phyloP scores from a whole-genome alignment of 108 stramenopile species.

The Cyclotella kingstonii region DNA sequence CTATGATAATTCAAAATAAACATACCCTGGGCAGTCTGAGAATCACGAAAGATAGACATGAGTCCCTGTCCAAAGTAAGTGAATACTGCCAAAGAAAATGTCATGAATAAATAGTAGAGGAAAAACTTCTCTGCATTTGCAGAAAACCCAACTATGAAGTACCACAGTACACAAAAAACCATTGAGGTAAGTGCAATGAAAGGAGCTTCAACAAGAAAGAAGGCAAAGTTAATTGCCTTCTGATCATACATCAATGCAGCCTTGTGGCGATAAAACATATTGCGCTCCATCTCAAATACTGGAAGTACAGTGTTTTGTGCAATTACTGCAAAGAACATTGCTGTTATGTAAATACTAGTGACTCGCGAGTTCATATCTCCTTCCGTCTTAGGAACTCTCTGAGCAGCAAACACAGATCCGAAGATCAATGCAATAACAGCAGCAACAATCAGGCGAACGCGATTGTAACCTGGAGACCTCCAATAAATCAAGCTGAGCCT shows the following conservation, averaged over 20 bases:
- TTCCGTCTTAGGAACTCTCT: constrained; percentile 48
- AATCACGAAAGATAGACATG: constrained; percentile 52
- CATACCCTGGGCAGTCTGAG: constrained; percentile 37
- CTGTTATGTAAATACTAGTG: constrained; percentile 60
- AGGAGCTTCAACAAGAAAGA: constrained; percentile 60
- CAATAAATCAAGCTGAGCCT: constrained; percentile 54
- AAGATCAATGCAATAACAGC: constrained; percentile 59
- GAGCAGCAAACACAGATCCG: constrained; percentile 52
- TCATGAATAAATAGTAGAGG: constrained; percentile 46
- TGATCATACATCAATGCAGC: constrained; percentile 65
- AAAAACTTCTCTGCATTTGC: constrained; percentile 57
- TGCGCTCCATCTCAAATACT: constrained; percentile 69
- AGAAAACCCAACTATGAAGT: constrained; percentile 56
- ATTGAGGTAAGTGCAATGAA: constrained; percentile 53
- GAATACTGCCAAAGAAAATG: constrained; percentile 30
- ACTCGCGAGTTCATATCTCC: constrained; percentile 59
- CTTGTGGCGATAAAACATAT: constrained; percentile 80
- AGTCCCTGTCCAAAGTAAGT: constrained; percentile 54
- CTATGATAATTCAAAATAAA: background rate
- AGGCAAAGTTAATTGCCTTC: constrained; percentile 41
- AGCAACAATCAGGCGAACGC: constrained; percentile 47
- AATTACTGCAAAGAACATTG: constrained; percentile 56
- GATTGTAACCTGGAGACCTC: constrained; percentile 65
- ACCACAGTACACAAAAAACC: constrained; percentile 54
- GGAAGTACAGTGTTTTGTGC: constrained; percentile 59